Evolutionary conservation across 2,329 filamentous ascomycete genomes (phyloP).

Genomic region (Epichloe gansuensis): DNA sequence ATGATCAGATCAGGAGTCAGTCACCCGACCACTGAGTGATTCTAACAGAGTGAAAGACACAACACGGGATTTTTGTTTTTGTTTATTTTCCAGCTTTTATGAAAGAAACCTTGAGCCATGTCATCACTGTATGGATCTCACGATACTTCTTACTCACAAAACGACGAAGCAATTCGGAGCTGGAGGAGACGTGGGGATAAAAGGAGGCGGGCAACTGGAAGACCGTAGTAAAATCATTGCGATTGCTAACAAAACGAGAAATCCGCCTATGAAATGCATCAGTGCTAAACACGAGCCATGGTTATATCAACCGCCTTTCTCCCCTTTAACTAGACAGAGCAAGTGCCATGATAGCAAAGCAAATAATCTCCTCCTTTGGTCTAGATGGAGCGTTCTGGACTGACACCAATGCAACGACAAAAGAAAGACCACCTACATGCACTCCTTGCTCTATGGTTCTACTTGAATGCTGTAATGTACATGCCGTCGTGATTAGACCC

Average conservation of each 20-base stretch:
- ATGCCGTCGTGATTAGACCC: not conserved
- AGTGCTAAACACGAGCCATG: not conserved
- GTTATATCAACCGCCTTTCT: too few species aligned
- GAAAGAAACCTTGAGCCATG: not conserved
- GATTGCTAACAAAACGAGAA: too few species aligned
- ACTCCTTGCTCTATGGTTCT: not conserved
- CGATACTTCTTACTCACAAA: not conserved
- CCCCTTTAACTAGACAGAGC: too few species aligned
- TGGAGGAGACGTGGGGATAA: too few species aligned
- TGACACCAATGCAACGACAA: not conserved
- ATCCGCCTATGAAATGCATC: not conserved
- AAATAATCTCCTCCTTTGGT: not conserved
- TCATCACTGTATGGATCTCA: not conserved
- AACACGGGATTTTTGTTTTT: not conserved
- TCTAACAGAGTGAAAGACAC: not conserved
- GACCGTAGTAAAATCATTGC: too few species aligned
- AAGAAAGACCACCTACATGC: not conserved
- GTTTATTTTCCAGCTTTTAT: not conserved
- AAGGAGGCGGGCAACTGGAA: too few species aligned
- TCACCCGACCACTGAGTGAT: not conserved
- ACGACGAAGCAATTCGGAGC: not conserved
- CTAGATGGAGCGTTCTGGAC: not conserved
- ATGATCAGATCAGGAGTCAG: not conserved
- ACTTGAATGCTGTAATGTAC: not conserved
- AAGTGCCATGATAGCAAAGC: not conserved